Evolutionary conservation across 2,329 filamentous ascomycete species (phyloP).

Genomic region (Pseudogymnoascus sp.): DNA sequence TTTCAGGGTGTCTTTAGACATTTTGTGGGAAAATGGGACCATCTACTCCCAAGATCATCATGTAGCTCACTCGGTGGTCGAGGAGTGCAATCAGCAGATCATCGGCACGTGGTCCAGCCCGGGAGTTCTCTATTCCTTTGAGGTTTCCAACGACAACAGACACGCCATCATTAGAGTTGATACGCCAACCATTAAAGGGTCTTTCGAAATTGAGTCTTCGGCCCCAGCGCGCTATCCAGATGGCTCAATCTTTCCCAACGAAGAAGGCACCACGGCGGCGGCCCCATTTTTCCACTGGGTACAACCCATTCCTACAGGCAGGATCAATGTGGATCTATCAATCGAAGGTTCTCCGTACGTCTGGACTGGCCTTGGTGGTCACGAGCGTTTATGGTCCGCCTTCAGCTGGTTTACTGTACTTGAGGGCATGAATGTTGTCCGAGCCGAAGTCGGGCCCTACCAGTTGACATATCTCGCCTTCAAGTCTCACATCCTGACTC

Average conservation of each 20-base stretch:
- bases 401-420: conserved; percentile 18
- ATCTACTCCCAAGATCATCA: conserved; percentile 23
- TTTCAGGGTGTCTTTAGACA: conserved; percentile 23
- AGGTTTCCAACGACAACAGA: background rate
- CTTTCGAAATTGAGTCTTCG: conserved; percentile 15
- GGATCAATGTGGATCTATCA: conserved; percentile 14
- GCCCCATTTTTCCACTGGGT: conserved; percentile 19
- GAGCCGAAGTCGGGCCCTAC: background rate
- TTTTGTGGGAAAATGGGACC: conserved; percentile 20
- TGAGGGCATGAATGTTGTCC: background rate
- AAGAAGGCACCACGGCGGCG: conserved; percentile 8
- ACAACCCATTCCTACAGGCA: conserved; percentile 19
- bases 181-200: conserved; percentile 12
- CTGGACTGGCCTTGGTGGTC: conserved; percentile 20
- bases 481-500: background rate
- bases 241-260: background rate
- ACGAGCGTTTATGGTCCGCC: conserved; percentile 22
- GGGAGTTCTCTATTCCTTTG: background rate
- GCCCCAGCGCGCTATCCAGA: conserved; percentile 16
- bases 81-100: conserved; percentile 16
- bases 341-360: conserved; percentile 13
- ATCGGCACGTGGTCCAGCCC: background rate
- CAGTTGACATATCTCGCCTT: background rate
- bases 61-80: conserved; percentile 18
- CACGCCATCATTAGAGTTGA: background rate